Percentiles rank a stretch among this genome's conserved stretches.
Evolutionary conservation across 805 yeast species (phyloP).

Genomic region (Ascoidea rubescens): DNA sequence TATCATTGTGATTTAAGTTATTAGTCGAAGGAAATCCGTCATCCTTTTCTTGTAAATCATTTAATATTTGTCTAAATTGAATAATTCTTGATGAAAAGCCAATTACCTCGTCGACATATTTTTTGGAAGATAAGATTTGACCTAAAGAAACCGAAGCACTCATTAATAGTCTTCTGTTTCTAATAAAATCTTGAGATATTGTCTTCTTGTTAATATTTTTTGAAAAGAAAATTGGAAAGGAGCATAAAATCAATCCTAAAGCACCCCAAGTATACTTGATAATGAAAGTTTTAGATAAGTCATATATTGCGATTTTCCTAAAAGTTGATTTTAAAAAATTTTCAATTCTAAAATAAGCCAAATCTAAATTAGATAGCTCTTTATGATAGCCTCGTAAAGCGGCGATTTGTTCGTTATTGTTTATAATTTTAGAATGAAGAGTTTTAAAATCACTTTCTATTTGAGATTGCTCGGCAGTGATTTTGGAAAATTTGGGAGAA

Average conservation of each 20-base stretch:
- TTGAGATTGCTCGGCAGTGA: slow-evolving; percentile 61
- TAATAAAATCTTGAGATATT: slow-evolving; percentile 37
- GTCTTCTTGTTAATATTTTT: slow-evolving; percentile 16
- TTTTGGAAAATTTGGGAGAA: slow-evolving; percentile 82
- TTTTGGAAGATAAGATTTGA: slow-evolving; percentile 71
- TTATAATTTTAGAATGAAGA: slow-evolving; percentile 68
- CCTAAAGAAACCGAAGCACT: slow-evolving; percentile 85
- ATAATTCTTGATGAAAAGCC: slow-evolving; percentile 72
- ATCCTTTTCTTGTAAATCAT: slow-evolving; percentile 14
- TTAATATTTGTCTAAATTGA: slow-evolving; percentile 52
- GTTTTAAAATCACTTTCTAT: slow-evolving; percentile 78
- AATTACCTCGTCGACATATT: slow-evolving; percentile 66
- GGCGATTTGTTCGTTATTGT: slow-evolving; percentile 79
- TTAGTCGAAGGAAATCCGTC: background rate
- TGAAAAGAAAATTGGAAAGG: slow-evolving; percentile 72
- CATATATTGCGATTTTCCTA: slow-evolving; percentile 64
- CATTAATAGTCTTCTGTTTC: slow-evolving; percentile 71
- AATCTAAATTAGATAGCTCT: slow-evolving; percentile 67
- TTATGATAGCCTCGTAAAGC: slow-evolving; percentile 67
- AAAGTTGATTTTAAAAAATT: slow-evolving; percentile 64
- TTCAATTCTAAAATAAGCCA: slow-evolving; percentile 68
- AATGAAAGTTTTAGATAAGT: slow-evolving; percentile 74
- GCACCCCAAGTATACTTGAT: slow-evolving; percentile 96
- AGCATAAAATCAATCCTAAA: slow-evolving; percentile 75
- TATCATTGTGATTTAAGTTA: slow-evolving; percentile 28